A percentile compares a stretch with the other conserved stretches of the same genome.
These are phyloP conservation scores for Suillus americanus DNA, from an alignment of 768 basidiomycete species.

Conservation along the genomic window DNA sequence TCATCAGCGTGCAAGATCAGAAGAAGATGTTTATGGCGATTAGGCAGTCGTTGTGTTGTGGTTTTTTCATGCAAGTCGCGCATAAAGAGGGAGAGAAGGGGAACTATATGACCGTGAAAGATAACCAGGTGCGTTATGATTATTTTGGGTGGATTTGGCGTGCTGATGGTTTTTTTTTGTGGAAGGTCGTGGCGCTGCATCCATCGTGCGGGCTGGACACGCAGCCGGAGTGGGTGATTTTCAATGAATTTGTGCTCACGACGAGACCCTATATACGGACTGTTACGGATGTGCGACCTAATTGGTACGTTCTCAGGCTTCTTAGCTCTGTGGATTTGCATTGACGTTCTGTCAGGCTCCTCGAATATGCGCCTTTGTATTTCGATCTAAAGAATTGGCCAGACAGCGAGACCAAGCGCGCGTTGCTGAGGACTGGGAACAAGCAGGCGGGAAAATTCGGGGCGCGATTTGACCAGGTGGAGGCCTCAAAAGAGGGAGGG, in stretches of 20 bases:
- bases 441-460: conserved; percentile 51
- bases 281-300: conserved; percentile 81
- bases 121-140: conserved; percentile 71
- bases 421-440: conserved; percentile 50
- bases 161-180: background rate
- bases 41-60: conserved; percentile 81
- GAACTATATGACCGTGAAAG: conserved; percentile 88
- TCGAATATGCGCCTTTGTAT: conserved; percentile 64
- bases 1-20: conserved; percentile 68
- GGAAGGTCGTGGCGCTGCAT: conserved; percentile 42
- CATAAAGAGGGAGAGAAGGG: conserved; percentile 92
- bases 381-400: conserved; percentile 67
- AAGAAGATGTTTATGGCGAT: conserved; percentile 73
- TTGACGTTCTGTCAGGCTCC: conserved; percentile 41
- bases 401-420: conserved; percentile 70
- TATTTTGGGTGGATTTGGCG: background rate
- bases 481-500: conserved; percentile 9
- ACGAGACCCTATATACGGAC: conserved; percentile 88
- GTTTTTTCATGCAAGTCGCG: conserved; percentile 98
- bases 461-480: background rate
- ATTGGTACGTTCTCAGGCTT: conserved; percentile 61
- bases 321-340: conserved; percentile 1
- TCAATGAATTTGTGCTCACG: conserved; percentile 95
- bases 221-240: conserved; percentile 89
- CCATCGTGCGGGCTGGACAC: conserved; percentile 86